phyloP scores from a whole-genome alignment of 208 protist genomes.

The Wallacemonas sp. region DNA sequence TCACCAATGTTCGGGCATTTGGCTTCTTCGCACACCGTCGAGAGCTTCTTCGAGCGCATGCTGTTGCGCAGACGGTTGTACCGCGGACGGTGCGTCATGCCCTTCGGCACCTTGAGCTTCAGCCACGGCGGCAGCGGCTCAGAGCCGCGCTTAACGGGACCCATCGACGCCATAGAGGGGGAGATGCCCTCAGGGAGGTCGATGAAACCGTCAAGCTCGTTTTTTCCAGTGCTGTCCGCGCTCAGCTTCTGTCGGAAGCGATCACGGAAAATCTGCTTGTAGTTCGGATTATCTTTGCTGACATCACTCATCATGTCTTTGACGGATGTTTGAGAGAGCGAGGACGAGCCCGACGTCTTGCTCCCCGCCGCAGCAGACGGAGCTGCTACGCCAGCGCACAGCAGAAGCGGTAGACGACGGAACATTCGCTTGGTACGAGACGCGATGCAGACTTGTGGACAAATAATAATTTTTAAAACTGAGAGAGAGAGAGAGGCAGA shows the following conservation, averaged over 20 bases:
- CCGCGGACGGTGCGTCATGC: constrained; percentile 66
- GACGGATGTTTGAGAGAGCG: not conserved
- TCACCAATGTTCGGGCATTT: constrained; percentile 98
- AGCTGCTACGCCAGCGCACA: constrained; percentile 10
- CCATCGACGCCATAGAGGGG: constrained; percentile 60
- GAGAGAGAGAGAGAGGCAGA: constrained; percentile 3
- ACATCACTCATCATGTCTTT: constrained; percentile 26
- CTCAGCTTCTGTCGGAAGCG: constrained; percentile 69
- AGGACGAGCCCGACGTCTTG: not conserved
- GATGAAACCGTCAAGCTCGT: constrained; percentile 75
- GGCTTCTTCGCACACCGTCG: constrained; percentile 94
- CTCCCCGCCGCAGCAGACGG: not conserved
- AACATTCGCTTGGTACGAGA: no score
- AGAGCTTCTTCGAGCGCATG: constrained; percentile 86
- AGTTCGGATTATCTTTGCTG: constrained; percentile 41
- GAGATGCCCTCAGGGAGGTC: constrained; percentile 70
- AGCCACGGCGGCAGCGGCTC: constrained; percentile 91
- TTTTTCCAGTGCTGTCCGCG: constrained; percentile 63
- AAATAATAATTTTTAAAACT: no score
- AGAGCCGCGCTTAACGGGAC: constrained; percentile 71
- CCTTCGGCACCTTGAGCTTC: constrained; percentile 90
- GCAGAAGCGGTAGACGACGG: not conserved
- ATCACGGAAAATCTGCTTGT: constrained; percentile 75
- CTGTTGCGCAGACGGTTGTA: constrained; percentile 78
- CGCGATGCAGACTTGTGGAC: no score